Evolutionary conservation across 1,139 yeast genomes (phyloP), one percentile per base, ranked within the genome.

Genomic region (Zygoascus sp.): DNA sequence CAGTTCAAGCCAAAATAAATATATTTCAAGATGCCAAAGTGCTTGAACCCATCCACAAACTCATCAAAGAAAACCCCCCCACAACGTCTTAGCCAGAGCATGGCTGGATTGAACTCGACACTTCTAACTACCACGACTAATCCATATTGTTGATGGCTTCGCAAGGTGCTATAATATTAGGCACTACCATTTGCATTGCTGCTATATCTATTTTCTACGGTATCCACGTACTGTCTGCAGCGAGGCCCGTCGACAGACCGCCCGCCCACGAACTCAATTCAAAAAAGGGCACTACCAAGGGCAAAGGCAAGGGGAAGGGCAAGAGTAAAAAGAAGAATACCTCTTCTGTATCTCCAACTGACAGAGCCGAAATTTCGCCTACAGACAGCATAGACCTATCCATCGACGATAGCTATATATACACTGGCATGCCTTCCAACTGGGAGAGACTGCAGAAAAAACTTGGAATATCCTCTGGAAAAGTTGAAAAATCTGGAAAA

Each of bases 401-500:
- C 27, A 35, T 35, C 20, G 39, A 35, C 25, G 17, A 20, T 10
- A 17, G 11, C 11, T 20, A 20, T 11, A 35, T 35, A 5, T n/a
- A 35, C 9, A 35, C 39, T n/a, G 41, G 41, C 6, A 38, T 38
- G 41, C 20, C 9, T 11, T 9, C 38, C 10, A 40, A 40, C 28
- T 40, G 44, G 44, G 20, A 21, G 13, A 40, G 30, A 32, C 35
- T 40, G 17, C 44, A 40, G 30, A 21, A 21, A 19, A 40, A 28
- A 4, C 34, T 35, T 19, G 27, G 39, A 17, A 15, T 30, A 13
- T 13, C 34, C 13, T 30, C 34, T 11, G 34, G 34, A 4, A 30
- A 30, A 15, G 8, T 30, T 7, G 17, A 30, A 15, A 30, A 30
- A 15, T n/a, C 15, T n/a, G 13, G 3, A 4, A 30, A 11, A 4